Percentiles rank a stretch among this genome's conserved stretches.
Conservation (phyloP, 2,329 filamentous ascomycete species). For the Exophiala xenobiotica region DNA sequence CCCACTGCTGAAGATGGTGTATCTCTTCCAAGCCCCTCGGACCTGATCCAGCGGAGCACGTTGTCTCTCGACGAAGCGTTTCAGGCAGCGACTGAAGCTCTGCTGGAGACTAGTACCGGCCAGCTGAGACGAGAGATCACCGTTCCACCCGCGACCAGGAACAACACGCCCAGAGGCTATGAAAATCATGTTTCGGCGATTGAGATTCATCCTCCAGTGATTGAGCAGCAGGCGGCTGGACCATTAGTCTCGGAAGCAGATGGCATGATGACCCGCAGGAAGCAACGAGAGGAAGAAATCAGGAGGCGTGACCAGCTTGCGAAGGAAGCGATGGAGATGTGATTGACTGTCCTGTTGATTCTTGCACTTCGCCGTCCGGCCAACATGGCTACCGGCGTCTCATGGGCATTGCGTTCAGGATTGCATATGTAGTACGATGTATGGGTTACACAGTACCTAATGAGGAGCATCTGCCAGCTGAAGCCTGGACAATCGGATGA, state of each 20-base stretch:
- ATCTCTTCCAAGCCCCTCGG: background rate
- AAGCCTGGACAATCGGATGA: too few relatives aligned
- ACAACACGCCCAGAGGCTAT: background rate
- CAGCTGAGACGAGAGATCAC: background rate
- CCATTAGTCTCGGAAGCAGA: background rate
- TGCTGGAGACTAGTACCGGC: constrained; percentile 1
- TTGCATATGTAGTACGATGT: background rate
- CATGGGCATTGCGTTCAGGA: background rate
- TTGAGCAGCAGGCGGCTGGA: background rate
- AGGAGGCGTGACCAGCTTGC: constrained; percentile 20
- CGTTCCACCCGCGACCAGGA: background rate
- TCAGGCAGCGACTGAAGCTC: constrained; percentile 2
- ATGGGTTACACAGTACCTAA: background rate
- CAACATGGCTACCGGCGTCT: too few relatives aligned
- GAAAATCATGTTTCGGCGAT: too few relatives aligned
- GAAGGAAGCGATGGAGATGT: constrained; percentile 22
- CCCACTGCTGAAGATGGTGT: background rate
- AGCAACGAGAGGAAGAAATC: constrained; percentile 19
- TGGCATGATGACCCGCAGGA: background rate
- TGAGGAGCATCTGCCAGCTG: background rate
- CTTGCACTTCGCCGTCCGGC: too few relatives aligned
- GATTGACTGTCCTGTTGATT: background rate
- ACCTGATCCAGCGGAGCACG: background rate
- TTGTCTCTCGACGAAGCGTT: constrained; percentile 10
- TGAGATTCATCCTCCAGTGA: background rate